These are phyloP conservation scores for Ceratobasidium sp. DNA, from an alignment of 1,284 basidiomycete genomes.

Conservation along the genomic window DNA sequence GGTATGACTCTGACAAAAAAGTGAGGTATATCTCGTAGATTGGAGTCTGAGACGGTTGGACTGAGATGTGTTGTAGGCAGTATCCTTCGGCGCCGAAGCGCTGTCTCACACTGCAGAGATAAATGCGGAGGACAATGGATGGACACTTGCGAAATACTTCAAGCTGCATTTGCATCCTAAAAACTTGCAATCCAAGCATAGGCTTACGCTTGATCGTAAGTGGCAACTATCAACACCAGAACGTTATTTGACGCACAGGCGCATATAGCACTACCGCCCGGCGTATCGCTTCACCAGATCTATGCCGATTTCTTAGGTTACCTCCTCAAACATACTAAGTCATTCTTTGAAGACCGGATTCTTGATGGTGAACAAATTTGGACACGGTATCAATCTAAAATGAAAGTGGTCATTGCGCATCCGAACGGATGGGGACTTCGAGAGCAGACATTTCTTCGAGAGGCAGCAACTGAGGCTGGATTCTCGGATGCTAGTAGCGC, in stretches of 20 bases:
- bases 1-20: constrained; percentile 38
- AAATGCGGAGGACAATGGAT: constrained; percentile 25
- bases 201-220: constrained; percentile 13
- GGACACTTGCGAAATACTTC: constrained; percentile 39
- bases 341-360: constrained; percentile 29
- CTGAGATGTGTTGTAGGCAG: constrained; percentile 13
- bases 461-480: constrained; percentile 38
- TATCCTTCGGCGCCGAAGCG: constrained; percentile 40
- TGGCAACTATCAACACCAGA: background rate
- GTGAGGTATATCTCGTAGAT: background rate
- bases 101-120: background rate
- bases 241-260: background rate
- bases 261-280: constrained; percentile 28
- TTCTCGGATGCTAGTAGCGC: background rate
- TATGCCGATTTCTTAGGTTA: constrained; percentile 37
- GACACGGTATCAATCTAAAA: constrained; percentile 4
- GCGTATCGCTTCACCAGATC: constrained; percentile 18
- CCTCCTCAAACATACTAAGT: constrained; percentile 23
- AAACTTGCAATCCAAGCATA: background rate
- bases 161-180: constrained; percentile 43
- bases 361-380: constrained; percentile 22
- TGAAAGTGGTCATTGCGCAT: constrained; percentile 30
- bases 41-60: background rate
- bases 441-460: constrained; percentile 36
- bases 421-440: constrained; percentile 42